A percentile compares a stretch with the other conserved stretches of the same genome.
Conservation (phyloP, 2,329 filamentous ascomycete genomes). For the Colletotrichum phormii region DNA sequence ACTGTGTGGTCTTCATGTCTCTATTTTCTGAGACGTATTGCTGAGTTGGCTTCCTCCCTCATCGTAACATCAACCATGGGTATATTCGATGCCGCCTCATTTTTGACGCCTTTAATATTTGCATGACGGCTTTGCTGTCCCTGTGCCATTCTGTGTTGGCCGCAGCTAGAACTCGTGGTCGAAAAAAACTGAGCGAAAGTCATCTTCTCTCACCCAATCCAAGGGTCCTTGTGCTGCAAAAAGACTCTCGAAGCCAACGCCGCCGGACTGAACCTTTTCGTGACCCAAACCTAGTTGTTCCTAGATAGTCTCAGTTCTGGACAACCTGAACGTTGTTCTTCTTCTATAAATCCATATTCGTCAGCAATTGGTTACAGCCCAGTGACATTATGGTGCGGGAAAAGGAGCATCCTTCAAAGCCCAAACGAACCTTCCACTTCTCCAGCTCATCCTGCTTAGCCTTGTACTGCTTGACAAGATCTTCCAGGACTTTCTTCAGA, state of each 20-base stretch:
- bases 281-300: background rate
- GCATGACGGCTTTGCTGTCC: background rate
- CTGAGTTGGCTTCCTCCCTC: background rate
- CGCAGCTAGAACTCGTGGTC: background rate
- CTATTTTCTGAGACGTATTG: background rate
- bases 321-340: slow-evolving; percentile 92
- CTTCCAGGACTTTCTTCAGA: slow-evolving; percentile 91
- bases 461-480: slow-evolving; percentile 97
- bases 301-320: slow-evolving; percentile 67
- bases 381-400: slow-evolving; percentile 2
- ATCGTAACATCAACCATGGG: background rate
- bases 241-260: background rate
- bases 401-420: background rate
- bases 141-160: background rate
- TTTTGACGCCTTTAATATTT: background rate
- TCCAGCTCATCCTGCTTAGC: slow-evolving; percentile 94
- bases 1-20: slow-evolving; percentile 13
- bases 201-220: background rate
- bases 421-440: slow-evolving; percentile 88
- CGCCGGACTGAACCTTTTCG: background rate
- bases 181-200: background rate
- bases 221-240: background rate
- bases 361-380: background rate
- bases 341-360: slow-evolving; percentile 66
- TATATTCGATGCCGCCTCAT: slow-evolving; percentile 3